These are phyloP conservation scores for Termitomyces sp. DNA, from an alignment of 768 basidiomycete genomes.

Conservation along the genomic window DNA sequence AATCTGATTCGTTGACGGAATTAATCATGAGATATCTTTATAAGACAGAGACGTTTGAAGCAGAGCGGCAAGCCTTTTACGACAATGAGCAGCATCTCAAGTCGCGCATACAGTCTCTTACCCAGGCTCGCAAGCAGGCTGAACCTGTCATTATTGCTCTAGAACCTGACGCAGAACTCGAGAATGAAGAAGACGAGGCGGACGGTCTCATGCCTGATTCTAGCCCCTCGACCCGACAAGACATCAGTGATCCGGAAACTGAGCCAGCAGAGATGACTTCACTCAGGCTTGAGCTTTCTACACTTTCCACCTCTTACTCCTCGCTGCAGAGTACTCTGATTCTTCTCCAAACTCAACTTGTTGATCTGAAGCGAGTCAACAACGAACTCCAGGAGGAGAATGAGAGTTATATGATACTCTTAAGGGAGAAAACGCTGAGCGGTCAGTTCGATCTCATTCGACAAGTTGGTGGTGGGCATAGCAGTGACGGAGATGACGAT, in stretches of 20 bases:
- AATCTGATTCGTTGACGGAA: background rate
- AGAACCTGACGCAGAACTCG: conserved; percentile 36
- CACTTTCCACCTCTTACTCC: conserved; percentile 77
- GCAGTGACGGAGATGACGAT: conserved; percentile 28
- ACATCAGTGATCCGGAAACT: conserved; percentile 57
- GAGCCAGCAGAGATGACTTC: conserved; percentile 89
- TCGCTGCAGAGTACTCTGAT: conserved; percentile 81
- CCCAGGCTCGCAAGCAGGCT: conserved; percentile 55
- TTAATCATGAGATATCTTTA: conserved; percentile 11
- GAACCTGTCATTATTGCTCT: conserved; percentile 29
- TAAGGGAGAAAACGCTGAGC: conserved; percentile 85
- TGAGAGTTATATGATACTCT: conserved; percentile 91
- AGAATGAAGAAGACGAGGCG: conserved; percentile 30
- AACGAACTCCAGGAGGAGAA: conserved; percentile 91
- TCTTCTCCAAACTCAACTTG: conserved; percentile 78
- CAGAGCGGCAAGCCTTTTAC: conserved; percentile 87
- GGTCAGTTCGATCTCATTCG: conserved; percentile 80
- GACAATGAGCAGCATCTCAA: conserved; percentile 93
- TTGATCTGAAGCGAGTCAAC: conserved; percentile 86
- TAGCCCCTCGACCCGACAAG: conserved; percentile 28
- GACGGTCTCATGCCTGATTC: conserved; percentile 11
- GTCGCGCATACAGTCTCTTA: conserved; percentile 79
- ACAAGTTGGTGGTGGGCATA: conserved; percentile 50
- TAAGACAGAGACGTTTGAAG: conserved; percentile 84
- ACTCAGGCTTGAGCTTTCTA: conserved; percentile 77